phyloP scores from a whole-genome alignment of 805 yeast genomes.

The Saccharomycopsis vini region DNA sequence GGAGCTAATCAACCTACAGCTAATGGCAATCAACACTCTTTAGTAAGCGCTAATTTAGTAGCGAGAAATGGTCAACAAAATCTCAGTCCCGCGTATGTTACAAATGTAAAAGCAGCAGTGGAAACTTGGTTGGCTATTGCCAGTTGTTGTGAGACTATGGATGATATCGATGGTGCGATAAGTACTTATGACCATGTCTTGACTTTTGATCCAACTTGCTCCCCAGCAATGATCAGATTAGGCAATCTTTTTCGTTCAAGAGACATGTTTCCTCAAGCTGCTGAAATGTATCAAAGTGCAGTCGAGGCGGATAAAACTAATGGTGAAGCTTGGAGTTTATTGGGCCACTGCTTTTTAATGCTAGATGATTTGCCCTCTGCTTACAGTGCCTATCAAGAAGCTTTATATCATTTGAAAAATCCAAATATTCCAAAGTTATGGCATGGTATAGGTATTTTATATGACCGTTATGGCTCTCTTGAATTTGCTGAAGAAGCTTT shows the following conservation, averaged over 20 bases:
- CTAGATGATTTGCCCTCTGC: constrained; percentile 93
- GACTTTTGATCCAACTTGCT: constrained; percentile 78
- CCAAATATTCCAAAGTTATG: constrained; percentile 94
- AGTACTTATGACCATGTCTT: constrained; percentile 83
- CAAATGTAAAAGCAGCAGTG: constrained; percentile 29
- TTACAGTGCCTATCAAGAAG: constrained; percentile 94
- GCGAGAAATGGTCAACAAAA: no score
- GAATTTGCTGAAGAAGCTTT: constrained; percentile 99
- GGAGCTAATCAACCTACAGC: no score
- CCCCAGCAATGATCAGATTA: constrained; percentile 74
- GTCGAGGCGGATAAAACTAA: constrained; percentile 72
- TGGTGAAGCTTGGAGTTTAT: constrained; percentile 95
- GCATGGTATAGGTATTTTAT: constrained; percentile 97
- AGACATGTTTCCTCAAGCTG: constrained; percentile 89
- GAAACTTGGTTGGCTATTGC: constrained; percentile 49
- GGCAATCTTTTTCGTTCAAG: constrained; percentile 84
- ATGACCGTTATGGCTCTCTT: constrained; percentile 90
- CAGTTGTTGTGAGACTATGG: constrained; percentile 49
- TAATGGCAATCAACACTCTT: no score
- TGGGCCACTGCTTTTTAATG: constrained; percentile 96
- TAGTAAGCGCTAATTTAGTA: no score
- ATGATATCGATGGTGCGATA: constrained; percentile 83
- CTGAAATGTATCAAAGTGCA: constrained; percentile 87
- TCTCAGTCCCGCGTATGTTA: not conserved
- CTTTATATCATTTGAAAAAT: constrained; percentile 80